These are phyloP conservation scores for Turritis glabra DNA, from an alignment of 345 rosid species.

Conservation along the genomic window DNA sequence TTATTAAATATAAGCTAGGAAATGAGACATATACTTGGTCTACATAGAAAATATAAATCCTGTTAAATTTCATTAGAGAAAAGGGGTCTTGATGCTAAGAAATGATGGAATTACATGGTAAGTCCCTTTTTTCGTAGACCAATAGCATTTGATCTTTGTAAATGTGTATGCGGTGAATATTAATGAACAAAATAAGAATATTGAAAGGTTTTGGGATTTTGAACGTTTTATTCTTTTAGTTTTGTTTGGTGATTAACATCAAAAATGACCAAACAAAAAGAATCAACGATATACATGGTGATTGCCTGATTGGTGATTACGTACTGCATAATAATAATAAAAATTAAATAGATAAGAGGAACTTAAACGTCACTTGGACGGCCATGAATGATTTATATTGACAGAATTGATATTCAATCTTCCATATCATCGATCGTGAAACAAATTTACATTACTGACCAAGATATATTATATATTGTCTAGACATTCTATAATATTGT, in stretches of 20 bases:
- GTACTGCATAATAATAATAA: neutral
- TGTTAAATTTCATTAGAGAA: neutral
- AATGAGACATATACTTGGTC: neutral
- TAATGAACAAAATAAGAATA: neutral
- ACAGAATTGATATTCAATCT: neutral
- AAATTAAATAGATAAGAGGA: neutral
- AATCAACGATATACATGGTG: neutral
- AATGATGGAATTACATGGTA: neutral
- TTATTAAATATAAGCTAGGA: neutral
- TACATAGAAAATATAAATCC: neutral
- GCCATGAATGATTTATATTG: constrained; percentile 18
- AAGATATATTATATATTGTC: neutral
- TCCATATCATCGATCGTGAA: neutral
- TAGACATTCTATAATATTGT: neutral
- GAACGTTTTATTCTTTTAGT: neutral
- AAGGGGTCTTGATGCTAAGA: neutral
- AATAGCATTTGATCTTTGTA: neutral
- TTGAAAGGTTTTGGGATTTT: neutral
- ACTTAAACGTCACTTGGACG: constrained; percentile 14
- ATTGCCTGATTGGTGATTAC: neutral
- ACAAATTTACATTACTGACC: neutral
- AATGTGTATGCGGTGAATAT: neutral
- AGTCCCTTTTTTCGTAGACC: neutral
- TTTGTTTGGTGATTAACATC: neutral
- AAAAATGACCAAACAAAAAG: neutral